Evolutionary conservation across 495 filamentous ascomycete genomes (phyloP).

Genomic region (Penicillium pulvis): DNA sequence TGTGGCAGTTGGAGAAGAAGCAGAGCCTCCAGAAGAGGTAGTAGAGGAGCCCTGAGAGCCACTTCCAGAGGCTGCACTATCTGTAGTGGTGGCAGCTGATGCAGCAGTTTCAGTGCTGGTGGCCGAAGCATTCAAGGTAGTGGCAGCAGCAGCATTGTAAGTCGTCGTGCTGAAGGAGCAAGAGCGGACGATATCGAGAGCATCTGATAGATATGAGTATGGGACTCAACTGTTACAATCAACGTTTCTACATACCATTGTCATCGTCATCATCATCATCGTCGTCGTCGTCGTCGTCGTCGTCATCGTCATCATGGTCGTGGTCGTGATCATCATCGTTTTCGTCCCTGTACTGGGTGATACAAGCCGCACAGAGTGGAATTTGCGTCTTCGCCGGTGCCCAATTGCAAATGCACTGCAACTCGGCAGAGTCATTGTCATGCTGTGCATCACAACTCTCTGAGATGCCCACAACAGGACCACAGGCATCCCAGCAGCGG

Average conservation of each 20-base stretch:
- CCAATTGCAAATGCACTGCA: constrained; percentile 39
- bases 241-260: constrained; percentile 17
- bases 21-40: constrained; percentile 8
- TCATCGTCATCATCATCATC: constrained; percentile 18
- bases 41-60: constrained; percentile 7
- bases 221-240: background rate
- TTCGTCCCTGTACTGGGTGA: constrained; percentile 29
- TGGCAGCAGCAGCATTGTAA: constrained; percentile 29
- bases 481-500: constrained; percentile 34
- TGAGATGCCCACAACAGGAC: constrained; percentile 29
- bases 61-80: background rate
- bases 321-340: constrained; percentile 19
- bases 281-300: constrained; percentile 18
- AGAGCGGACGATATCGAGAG: constrained; percentile 36
- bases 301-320: constrained; percentile 21
- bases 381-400: constrained; percentile 26
- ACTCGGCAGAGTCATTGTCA: constrained; percentile 33
- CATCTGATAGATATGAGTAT: constrained; percentile 26
- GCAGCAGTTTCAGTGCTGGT: constrained; percentile 5
- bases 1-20: constrained; percentile 14
- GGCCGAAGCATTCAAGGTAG: constrained; percentile 13
- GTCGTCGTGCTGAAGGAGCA: constrained; percentile 36
- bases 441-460: constrained; percentile 29
- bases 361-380: constrained; percentile 42
- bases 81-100: background rate